These are phyloP conservation scores for Mycena floridula DNA, from an alignment of 768 basidiomycete genomes.

Conservation along the genomic window DNA sequence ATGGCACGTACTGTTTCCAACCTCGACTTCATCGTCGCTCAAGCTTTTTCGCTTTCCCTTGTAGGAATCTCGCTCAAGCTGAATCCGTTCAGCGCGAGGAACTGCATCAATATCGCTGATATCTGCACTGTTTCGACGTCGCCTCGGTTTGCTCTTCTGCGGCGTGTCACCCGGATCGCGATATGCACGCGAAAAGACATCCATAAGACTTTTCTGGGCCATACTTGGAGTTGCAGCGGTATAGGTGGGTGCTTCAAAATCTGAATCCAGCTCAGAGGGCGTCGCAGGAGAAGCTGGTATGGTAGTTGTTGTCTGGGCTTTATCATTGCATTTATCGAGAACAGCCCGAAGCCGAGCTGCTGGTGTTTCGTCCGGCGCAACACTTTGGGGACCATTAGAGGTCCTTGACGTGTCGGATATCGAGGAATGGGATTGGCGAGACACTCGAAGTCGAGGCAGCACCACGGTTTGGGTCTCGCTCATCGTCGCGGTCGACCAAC, in stretches of 20 bases:
- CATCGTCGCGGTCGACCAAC: not conserved
- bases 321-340: conserved; percentile 42
- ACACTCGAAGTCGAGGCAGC: not conserved
- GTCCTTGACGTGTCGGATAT: not conserved
- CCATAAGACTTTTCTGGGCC: conserved; percentile 53
- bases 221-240: conserved; percentile 35
- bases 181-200: conserved; percentile 60
- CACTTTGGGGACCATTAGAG: not conserved
- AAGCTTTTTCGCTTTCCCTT: conserved; percentile 53
- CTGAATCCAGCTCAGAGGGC: conserved; percentile 48
- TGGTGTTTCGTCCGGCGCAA: conserved; percentile 33
- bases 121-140: conserved; percentile 55
- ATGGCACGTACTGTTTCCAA: conserved; percentile 46
- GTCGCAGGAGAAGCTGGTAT: conserved; percentile 21
- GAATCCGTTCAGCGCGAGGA: conserved; percentile 33
- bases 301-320: conserved; percentile 22
- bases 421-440: not conserved
- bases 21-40: conserved; percentile 65
- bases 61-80: conserved; percentile 31
- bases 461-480: not conserved
- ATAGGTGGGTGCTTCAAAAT: conserved; percentile 45
- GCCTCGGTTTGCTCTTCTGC: conserved; percentile 31
- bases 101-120: conserved; percentile 53
- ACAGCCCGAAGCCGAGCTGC: conserved; percentile 61
- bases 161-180: conserved; percentile 63